phyloP scores from a whole-genome alignment of 495 filamentous ascomycete genomes.

The Hypoxylon subgilvum region DNA sequence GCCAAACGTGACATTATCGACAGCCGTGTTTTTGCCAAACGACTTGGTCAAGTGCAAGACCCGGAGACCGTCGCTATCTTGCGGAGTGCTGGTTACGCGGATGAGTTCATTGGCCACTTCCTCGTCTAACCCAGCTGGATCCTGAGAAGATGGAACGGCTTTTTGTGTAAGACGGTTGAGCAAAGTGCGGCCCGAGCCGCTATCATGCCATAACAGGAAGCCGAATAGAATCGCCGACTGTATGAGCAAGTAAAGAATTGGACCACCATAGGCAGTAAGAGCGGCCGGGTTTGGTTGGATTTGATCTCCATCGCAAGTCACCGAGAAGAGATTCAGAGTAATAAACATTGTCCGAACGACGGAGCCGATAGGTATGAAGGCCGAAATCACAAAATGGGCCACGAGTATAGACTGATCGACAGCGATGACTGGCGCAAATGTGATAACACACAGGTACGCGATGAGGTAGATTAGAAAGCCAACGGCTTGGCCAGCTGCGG shows the following conservation, averaged over 20 bases:
- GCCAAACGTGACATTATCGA: conserved; percentile 82
- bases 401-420: conserved; percentile 65
- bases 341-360: conserved; percentile 73
- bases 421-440: conserved; percentile 66
- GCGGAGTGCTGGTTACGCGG: conserved; percentile 48
- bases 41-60: conserved; percentile 77
- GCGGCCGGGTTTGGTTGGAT: conserved; percentile 71
- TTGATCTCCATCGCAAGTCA: conserved; percentile 67
- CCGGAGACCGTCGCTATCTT: conserved; percentile 67
- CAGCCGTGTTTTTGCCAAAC: conserved; percentile 72
- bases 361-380: conserved; percentile 71
- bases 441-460: conserved; percentile 69
- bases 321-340: conserved; percentile 76
- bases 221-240: conserved; percentile 68
- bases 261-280: conserved; percentile 73
- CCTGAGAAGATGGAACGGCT: conserved; percentile 25
- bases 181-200: conserved; percentile 61
- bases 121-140: conserved; percentile 49
- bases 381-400: conserved; percentile 70
- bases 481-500: conserved; percentile 72
- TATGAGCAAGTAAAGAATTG: conserved; percentile 71
- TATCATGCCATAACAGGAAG: conserved; percentile 72
- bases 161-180: conserved; percentile 51
- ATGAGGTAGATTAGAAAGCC: conserved; percentile 82
- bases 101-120: conserved; percentile 54